Evolutionary conservation across 2,329 filamentous ascomycete genomes (phyloP), one percentile per base, ranked within the genome.

Genomic region (Aspergillus sp.): DNA sequence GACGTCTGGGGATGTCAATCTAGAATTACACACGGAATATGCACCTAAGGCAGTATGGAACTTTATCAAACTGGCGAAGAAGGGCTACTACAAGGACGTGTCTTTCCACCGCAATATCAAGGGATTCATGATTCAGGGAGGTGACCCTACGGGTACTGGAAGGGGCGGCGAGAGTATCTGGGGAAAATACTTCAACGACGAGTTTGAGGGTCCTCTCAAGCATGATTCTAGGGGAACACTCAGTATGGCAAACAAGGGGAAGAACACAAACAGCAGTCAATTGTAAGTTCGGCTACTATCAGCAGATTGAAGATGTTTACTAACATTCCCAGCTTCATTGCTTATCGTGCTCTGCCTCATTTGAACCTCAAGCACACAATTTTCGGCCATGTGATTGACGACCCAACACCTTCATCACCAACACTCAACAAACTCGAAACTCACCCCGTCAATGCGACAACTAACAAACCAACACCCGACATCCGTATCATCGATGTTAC

Each of bases 171-270:
- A 86, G 48, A 96, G 90, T 68, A 87, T 96, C 59, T 99, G 95
- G 95, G 90, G 90, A 57, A 96, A 96, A 75, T 90, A 92, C 60
- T 99, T 99, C 68, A 83, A 89, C 53, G 95, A 99, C 72, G 95
- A 99, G 71, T 89, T 98, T 61, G 92, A 97, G 15, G 92, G 93
- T 0, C 91, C 93, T 0, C 75, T 92, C 41, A 89, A 88, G n/a
- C 95, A 99, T 68, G 89, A 91, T 68, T 78, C 82, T 0, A 82
- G 93, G 26, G 95, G 95, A 12, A 84, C 93, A 0, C 71, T 96
- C 24, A 92, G 89, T 64, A 99, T 99, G 95, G 95, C 95, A 41
- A 99, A 99, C 76, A 99, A 99, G 72, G 95, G 95, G 57, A 97
- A 97, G 71, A 93, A 97, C 70, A 98, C 93, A 20, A 99, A 99